Evolutionary conservation across 129 eudicot genomes (phyloP).

Genomic region (Escallonia herrerae): DNA sequence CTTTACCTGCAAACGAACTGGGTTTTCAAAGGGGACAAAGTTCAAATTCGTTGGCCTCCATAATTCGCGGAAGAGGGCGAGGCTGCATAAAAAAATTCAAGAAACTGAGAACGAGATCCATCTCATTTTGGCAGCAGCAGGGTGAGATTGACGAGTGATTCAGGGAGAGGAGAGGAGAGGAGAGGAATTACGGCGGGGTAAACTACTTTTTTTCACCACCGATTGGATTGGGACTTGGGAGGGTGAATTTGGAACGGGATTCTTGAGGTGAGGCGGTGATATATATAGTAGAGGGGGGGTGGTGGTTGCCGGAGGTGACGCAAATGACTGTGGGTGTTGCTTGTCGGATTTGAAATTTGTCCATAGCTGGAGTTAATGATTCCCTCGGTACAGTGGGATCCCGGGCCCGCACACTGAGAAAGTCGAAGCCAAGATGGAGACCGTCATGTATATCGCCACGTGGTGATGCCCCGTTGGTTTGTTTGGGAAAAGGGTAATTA

Average conservation of each 20-base stretch:
- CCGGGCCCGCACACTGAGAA: slow-evolving; percentile 11
- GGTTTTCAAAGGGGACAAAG: slow-evolving; percentile 9
- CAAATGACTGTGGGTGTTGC: slow-evolving; percentile 20
- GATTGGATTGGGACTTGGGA: not conserved
- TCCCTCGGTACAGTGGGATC: slow-evolving; percentile 14
- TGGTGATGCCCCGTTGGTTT: no score
- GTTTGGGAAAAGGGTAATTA: no score
- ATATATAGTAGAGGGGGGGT: not conserved
- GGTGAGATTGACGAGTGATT: not conserved
- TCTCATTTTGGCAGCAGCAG: slow-evolving; percentile 3
- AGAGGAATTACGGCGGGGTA: no score
- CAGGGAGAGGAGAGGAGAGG: not conserved
- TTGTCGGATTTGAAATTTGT: slow-evolving; percentile 46
- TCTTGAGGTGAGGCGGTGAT: no score
- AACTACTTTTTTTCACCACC: not conserved
- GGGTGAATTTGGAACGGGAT: no score
- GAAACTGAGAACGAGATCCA: slow-evolving; percentile 1
- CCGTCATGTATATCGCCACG: no score
- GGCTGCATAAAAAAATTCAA: not conserved
- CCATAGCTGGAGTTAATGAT: slow-evolving; percentile 36
- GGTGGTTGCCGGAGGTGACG: slow-evolving; percentile 9
- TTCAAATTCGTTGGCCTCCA: slow-evolving; percentile 64
- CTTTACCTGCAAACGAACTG: not conserved
- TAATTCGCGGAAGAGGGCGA: slow-evolving; percentile 12
- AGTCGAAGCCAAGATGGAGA: no score